Base-by-base conservation (phyloP, 495 filamentous ascomycete species). In the Trichoderma gamsii region DNA sequence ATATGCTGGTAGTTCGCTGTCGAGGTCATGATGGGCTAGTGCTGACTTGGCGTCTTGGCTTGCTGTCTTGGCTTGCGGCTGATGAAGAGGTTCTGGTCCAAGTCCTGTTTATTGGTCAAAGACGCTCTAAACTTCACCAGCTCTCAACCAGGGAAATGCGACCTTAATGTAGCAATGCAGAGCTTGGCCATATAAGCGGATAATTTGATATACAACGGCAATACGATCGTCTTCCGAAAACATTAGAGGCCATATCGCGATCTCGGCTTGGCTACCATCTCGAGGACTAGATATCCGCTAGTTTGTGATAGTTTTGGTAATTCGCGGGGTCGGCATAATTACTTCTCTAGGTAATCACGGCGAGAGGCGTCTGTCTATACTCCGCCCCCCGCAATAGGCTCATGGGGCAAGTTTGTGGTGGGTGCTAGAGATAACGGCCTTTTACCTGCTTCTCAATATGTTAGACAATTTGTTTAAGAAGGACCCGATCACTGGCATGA, bases 1-100 rank as follows among this genome's bases (percentile, higher is more conserved):
- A 52, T 52, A 23, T 52, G 49, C 49, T 52, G 49, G n/a, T 52
- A 52, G 49, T 52, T 52, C 18, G n/a, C n/a, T n/a, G 49, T 23
- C 3, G 16, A 18, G 12, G 49, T 8, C 49, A 52, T 52, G 9
- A 18, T 52, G 21, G 49, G 18, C n/a, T 52, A 21, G 15, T 18
- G 49, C 21, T 52, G n/a, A 8, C 13, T 52, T 23, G 6, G 49
- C 18, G 6, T 52, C 49, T 52, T 52, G 49, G 49, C 49, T n/a
- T 52, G 15, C 21, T n/a, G 13, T n/a, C n/a, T n/a, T n/a, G n/a
- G n/a, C n/a, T n/a, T n/a, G n/a, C n/a, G n/a, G n/a, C 44, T 18
- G 6, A 18, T 18, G 6, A 52, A 8, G 6, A 21, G 16, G n/a
- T 52, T 21, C 49, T 52, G n/a, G n/a, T n/a, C n/a, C n/a, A 18